Base-by-base conservation (phyloP, 345 rosid species). In the Euphorbia tirucalli region DNA sequence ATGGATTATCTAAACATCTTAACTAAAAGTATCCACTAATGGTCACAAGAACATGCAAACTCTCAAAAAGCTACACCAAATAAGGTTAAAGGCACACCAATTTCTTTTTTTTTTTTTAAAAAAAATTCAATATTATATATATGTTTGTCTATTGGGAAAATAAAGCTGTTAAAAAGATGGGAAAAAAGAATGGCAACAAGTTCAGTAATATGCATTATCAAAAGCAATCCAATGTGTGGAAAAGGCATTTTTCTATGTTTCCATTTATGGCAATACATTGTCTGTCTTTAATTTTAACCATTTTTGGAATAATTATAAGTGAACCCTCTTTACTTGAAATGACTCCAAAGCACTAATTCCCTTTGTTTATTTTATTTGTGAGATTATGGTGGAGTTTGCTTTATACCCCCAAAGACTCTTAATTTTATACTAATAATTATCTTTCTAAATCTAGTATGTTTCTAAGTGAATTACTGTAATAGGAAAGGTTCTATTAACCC, bases 301-400 rank as follows among this genome's bases (percentile, higher is more conserved):
- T 57, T 50, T 64, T 18, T 65, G 18, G 74, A 41, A 22, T 0
- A 57, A 9, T 58, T 55, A 3, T 32, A n/a, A n/a, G n/a, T n/a
- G n/a, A 52, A 64, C 44, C 49, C 44, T 71, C 74, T 71, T 80
- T 75, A 48, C 28, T 25, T 73, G 83, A 83, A 77, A 71, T 72
- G 83, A 81, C 80, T 13, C 46, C 71, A 72, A 65, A 63, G 75
- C 80, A 83, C 74, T 77, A 32, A 19, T 43, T 60, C 18, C 27
- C 50, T 71, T 54, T 30, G 2, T 10, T 28, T n/a, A n/a, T n/a
- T n/a, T n/a, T n/a, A n/a, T n/a, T n/a, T 25, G 43, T 62, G 58
- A 44, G 61, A 19, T 60, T 31, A n/a, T 66, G 70, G 80, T 77
- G 80, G 84, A 79, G 73, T 48, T 56, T 49, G 56, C 81, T 81